Percentiles rank a stretch among this genome's conserved stretches.
phyloP scores from a whole-genome alignment of 768 basidiomycete species.

The Tricholoma sp. region DNA sequence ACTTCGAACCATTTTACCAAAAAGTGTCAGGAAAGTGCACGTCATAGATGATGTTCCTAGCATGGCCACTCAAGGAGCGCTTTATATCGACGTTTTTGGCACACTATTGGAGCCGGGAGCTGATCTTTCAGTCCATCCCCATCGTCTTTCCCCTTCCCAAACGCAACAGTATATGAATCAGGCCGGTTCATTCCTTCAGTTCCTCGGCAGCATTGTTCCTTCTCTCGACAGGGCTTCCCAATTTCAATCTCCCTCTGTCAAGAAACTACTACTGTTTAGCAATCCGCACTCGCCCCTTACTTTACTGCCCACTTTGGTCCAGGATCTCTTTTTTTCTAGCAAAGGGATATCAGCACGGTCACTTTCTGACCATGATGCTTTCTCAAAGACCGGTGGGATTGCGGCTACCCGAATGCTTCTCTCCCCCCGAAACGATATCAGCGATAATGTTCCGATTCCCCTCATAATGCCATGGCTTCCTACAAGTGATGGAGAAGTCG shows the following conservation, averaged over 20 bases:
- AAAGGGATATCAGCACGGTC: conserved; percentile 53
- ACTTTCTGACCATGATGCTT: conserved; percentile 67
- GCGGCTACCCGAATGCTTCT: conserved; percentile 67
- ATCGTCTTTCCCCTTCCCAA: conserved; percentile 54
- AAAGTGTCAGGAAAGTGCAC: conserved; percentile 52
- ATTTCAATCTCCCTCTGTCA: conserved; percentile 43
- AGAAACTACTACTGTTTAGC: conserved; percentile 65
- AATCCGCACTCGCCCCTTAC: conserved; percentile 52
- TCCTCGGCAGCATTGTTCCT: conserved; percentile 30
- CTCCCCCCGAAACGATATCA: conserved; percentile 34
- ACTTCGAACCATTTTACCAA: conserved; percentile 57
- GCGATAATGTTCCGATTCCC: conserved; percentile 46
- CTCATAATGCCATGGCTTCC: conserved; percentile 52
- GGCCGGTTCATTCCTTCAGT: conserved; percentile 38
- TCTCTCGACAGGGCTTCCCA: conserved; percentile 28
- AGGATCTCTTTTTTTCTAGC: conserved; percentile 52
- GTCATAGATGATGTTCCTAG: conserved; percentile 78
- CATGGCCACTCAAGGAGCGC: conserved; percentile 51
- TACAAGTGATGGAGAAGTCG: conserved; percentile 41
- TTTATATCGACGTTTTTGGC: conserved; percentile 72
- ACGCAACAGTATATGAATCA: conserved; percentile 46
- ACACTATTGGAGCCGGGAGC: conserved; percentile 39
- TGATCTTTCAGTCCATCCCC: conserved; percentile 42
- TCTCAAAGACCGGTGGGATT: conserved; percentile 70
- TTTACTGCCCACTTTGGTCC: conserved; percentile 49